These are phyloP conservation scores for Santalum album DNA, from an alignment of 164 flowering plant genomes.

Conservation along the genomic window DNA sequence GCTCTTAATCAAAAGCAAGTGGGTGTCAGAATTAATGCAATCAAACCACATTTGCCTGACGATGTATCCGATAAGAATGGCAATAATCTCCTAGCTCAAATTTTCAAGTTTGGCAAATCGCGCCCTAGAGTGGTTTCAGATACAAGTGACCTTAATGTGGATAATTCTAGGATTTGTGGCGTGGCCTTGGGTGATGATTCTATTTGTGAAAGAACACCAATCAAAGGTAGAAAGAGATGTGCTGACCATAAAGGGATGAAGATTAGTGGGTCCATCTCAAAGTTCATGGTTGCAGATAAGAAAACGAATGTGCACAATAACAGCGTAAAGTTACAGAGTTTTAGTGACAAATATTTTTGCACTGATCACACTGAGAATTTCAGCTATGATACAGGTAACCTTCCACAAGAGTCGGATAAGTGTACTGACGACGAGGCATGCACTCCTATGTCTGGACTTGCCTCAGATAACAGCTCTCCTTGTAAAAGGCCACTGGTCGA, in stretches of 20 bases:
- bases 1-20: constrained; percentile 26
- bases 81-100: constrained; percentile 16
- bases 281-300: neutral
- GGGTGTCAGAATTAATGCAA: no score
- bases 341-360: no score
- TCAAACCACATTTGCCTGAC: no score
- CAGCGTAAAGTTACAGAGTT: no score
- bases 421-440: neutral
- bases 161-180: constrained; percentile 24
- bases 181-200: constrained; percentile 26
- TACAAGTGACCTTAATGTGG: constrained; percentile 10
- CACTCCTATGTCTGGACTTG: constrained; percentile 14
- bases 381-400: no score
- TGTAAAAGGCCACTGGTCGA: constrained; percentile 27
- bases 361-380: no score
- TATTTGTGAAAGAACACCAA: neutral
- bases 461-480: constrained; percentile 25
- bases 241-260: constrained; percentile 3
- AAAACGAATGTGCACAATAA: neutral
- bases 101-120: constrained; percentile 41
- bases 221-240: constrained; percentile 2
- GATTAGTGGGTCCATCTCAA: neutral
- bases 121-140: constrained; percentile 31
- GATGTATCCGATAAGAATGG: constrained; percentile 8
- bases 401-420: no score